phyloP scores from a whole-genome alignment of 2,329 filamentous ascomycete species.

The Monosporascus cannonballus region DNA sequence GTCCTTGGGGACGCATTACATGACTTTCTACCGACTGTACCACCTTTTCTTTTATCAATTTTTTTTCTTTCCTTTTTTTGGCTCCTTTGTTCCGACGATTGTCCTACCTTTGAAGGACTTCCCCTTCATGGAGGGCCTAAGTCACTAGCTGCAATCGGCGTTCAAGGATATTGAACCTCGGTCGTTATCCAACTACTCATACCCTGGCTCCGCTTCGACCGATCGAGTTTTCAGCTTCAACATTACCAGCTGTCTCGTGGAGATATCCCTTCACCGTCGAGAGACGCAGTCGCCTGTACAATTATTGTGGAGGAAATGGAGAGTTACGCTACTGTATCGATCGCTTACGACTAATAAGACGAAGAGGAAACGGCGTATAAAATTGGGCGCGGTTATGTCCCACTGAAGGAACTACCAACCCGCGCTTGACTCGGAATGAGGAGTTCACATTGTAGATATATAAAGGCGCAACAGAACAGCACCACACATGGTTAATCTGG shows the following conservation, averaged over 20 bases:
- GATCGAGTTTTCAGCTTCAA: conserved; percentile 1
- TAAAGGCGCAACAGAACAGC: conserved; percentile 7
- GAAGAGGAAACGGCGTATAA: conserved; percentile 3
- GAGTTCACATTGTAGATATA: conserved; percentile 14
- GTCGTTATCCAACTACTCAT: conserved; percentile 1
- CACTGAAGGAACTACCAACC: conserved; percentile 3
- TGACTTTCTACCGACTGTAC: background rate
- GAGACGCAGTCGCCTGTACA: conserved; percentile 1
- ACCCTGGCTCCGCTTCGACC: background rate
- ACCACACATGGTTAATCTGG: conserved; percentile 2
- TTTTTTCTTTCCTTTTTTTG: background rate
- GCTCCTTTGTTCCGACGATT: background rate
- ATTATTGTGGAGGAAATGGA: background rate
- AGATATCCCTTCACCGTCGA: conserved; percentile 1
- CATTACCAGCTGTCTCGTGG: conserved; percentile 1
- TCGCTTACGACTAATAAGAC: background rate
- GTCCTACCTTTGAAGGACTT: background rate
- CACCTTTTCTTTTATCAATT: background rate
- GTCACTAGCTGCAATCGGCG: background rate
- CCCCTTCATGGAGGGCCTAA: background rate
- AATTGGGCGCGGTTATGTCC: background rate
- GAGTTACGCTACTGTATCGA: background rate
- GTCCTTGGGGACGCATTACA: background rate
- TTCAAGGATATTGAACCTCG: background rate
- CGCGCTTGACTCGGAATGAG: conserved; percentile 3